Percentiles rank a stretch among this genome's conserved stretches.
Conservation (phyloP, 345 rosid genomes). For the Cardiospermum halicacabum region DNA sequence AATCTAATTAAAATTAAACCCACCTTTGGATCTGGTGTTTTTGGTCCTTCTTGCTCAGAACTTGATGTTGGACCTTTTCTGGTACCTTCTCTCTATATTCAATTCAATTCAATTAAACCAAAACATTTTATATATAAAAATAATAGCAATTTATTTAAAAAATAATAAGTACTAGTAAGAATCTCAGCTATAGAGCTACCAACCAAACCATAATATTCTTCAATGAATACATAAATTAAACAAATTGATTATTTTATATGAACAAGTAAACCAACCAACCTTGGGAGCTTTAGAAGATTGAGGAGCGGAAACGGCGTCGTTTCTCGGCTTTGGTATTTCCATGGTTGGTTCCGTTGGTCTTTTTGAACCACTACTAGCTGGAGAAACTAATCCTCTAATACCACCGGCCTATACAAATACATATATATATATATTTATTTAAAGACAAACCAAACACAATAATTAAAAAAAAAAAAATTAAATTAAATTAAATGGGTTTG, state of each 20-base stretch:
- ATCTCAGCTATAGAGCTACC: conserved; percentile 17
- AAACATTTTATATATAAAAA: too few species aligned
- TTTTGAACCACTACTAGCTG: conserved; percentile 43
- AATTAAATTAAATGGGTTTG: too few species aligned
- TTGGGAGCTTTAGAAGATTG: conserved; percentile 43
- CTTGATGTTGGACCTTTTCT: conserved; percentile 45
- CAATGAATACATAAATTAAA: background rate
- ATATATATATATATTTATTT: too few species aligned
- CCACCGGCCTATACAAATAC: conserved; percentile 6
- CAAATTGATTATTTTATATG: background rate
- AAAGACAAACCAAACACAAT: conserved; percentile 11
- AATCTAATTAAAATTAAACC: background rate
- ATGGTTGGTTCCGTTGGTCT: conserved; percentile 53
- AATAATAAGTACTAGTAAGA: background rate
- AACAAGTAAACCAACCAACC: conserved; percentile 26
- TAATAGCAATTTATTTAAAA: conserved; percentile 12
- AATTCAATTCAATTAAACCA: too few species aligned
- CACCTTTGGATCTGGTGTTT: conserved; percentile 64
- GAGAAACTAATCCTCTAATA: conserved; percentile 37
- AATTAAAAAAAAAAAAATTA: background rate
- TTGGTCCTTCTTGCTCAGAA: conserved; percentile 56
- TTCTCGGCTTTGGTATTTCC: conserved; percentile 44
- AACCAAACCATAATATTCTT: conserved; percentile 10
- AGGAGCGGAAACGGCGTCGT: conserved; percentile 32
- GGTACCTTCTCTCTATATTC: conserved; percentile 48